A percentile compares a stretch with the other conserved stretches of the same genome.
Conservation (phyloP, 495 filamentous ascomycete species). For the Penicillium lagena region DNA sequence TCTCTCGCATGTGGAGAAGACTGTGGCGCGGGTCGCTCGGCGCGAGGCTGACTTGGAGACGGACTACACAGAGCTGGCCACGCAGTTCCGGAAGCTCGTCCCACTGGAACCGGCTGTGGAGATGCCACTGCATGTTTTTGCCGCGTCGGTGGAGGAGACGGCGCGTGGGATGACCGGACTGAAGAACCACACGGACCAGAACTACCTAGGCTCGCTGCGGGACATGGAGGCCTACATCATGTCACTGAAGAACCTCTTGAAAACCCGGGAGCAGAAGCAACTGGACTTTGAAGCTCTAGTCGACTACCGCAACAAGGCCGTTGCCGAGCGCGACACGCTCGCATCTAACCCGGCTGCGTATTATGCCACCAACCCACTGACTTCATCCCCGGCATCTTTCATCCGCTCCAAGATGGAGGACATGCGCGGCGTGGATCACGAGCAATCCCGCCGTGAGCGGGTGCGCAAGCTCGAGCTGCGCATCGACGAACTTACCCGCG, state of each 20-base stretch:
- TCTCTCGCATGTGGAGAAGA: conserved; percentile 86
- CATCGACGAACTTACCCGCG: conserved; percentile 81
- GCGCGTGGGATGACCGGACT: conserved; percentile 64
- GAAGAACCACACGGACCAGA: conserved; percentile 90
- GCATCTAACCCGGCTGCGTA: conserved; percentile 54
- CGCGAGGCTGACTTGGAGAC: conserved; percentile 83
- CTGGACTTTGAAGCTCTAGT: conserved; percentile 94
- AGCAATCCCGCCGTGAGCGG: conserved; percentile 79
- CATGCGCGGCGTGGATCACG: conserved; percentile 93
- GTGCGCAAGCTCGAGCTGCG: conserved; percentile 83
- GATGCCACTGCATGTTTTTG: conserved; percentile 72
- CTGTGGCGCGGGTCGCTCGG: conserved; percentile 80
- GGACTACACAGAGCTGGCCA: conserved; percentile 83
- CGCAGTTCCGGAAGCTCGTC: conserved; percentile 89
- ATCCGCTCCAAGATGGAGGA: conserved; percentile 94
- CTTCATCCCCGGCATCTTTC: conserved; percentile 72
- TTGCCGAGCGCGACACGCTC: conserved; percentile 80
- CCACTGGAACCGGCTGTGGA: conserved; percentile 85
- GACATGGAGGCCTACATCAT: conserved; percentile 92
- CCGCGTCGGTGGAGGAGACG: conserved; percentile 77
- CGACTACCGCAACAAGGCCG: conserved; percentile 88
- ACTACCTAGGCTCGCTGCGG: conserved; percentile 82
- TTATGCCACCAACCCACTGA: conserved; percentile 52
- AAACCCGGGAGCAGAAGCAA: conserved; percentile 94
- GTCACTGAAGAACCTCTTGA: conserved; percentile 78